Evolutionary conservation across 805 yeast genomes (phyloP).

Genomic region (Cyberlindnera bimundalis): DNA sequence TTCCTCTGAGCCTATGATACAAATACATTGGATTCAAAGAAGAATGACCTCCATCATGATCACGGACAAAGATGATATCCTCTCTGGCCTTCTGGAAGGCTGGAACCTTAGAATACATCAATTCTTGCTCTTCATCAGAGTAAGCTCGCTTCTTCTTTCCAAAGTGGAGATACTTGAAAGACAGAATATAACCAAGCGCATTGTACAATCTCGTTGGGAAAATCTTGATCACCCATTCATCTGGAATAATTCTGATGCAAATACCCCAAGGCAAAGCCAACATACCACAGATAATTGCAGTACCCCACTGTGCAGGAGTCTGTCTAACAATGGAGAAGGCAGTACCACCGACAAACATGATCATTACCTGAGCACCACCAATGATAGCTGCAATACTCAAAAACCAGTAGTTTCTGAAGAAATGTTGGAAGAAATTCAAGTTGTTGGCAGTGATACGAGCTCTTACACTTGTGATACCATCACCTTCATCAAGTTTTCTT

Average conservation of each 20-base stretch:
- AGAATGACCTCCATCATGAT: conserved; percentile 19
- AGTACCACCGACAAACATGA: conserved; percentile 96
- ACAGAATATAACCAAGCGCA: conserved; percentile 14
- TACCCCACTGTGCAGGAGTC: conserved; percentile 84
- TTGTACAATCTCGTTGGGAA: conserved; percentile 55
- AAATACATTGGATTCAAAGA: conserved; percentile 25
- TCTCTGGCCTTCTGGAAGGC: conserved; percentile 32
- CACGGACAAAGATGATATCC: conserved; percentile 28
- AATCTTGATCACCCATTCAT: conserved; percentile 58
- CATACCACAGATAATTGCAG: conserved; percentile 17
- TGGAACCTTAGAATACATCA: conserved; percentile 28
- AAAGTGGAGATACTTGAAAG: conserved; percentile 19
- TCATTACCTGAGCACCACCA: conserved; percentile 79
- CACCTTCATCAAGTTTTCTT: conserved; percentile 86
- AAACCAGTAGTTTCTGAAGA: conserved; percentile 82
- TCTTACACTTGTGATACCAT: conserved; percentile 53
- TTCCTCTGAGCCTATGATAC: conserved; percentile 28
- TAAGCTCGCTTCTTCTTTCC: conserved; percentile 9
- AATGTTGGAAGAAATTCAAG: conserved; percentile 78
- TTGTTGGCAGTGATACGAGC: conserved; percentile 61
- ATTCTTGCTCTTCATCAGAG: conserved; percentile 16
- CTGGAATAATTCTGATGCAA: conserved; percentile 78
- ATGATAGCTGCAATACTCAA: conserved; percentile 67
- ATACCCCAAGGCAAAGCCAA: conserved; percentile 65
- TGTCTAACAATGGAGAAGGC: conserved; percentile 83